These are phyloP conservation scores for Pogostemon cablin DNA, from an alignment of 257 asterid genomes.

Conservation along the genomic window DNA sequence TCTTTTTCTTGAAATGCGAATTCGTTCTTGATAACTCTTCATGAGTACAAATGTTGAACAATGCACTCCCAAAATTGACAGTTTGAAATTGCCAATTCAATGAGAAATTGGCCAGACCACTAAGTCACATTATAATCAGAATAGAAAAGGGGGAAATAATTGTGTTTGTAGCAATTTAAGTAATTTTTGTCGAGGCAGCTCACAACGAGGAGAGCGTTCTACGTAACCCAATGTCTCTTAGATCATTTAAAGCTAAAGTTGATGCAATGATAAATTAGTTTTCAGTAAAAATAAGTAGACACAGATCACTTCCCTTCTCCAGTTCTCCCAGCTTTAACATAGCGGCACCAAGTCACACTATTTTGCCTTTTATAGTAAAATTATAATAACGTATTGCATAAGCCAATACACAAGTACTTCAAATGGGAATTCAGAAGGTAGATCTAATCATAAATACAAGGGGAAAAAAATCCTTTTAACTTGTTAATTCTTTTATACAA, in stretches of 20 bases:
- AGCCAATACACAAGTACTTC: neutral
- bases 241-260: neutral
- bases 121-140: conserved; percentile 4
- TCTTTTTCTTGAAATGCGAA: neutral
- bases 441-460: neutral
- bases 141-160: neutral
- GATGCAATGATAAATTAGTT: neutral
- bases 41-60: neutral
- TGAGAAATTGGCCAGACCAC: conserved; percentile 1
- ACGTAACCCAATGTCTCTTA: conserved; percentile 7
- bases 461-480: neutral
- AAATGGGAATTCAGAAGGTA: neutral
- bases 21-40: neutral
- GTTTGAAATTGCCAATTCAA: neutral
- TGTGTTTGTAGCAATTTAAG: neutral
- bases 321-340: too few species aligned
- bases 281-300: neutral
- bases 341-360: too few species aligned
- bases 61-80: neutral
- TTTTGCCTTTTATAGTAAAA: too few species aligned
- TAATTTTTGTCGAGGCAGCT: conserved; percentile 5
- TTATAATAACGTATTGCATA: neutral
- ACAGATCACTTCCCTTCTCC: too few species aligned
- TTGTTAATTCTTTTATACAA: neutral
- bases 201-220: neutral